These are phyloP conservation scores for Capronia coronata DNA, from an alignment of 2,329 filamentous ascomycete genomes.

Conservation along the genomic window DNA sequence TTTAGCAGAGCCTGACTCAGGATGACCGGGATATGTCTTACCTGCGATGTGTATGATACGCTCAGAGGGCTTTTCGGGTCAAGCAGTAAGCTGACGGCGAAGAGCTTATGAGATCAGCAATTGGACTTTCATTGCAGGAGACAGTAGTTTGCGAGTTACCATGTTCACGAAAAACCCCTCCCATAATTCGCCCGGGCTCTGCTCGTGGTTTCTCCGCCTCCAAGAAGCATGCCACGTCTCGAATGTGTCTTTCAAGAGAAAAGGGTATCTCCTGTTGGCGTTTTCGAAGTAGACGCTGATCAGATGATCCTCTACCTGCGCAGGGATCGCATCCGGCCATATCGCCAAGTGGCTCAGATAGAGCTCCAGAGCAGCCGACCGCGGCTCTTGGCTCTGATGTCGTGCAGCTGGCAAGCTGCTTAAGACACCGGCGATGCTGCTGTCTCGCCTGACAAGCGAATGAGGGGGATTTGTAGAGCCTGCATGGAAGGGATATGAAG, in stretches of 20 bases:
- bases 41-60: constrained; percentile 3
- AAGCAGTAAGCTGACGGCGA: constrained; percentile 1
- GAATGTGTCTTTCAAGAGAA: constrained; percentile 1
- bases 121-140: no score
- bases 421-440: not conserved
- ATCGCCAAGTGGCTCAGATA: constrained; percentile 5
- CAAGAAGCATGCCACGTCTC: constrained; percentile 1
- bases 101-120: no score
- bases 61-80: constrained; percentile 5
- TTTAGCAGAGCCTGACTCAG: not conserved
- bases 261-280: constrained; percentile 1
- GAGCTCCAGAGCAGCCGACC: not conserved
- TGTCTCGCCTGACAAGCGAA: not conserved
- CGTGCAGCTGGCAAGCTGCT: not conserved
- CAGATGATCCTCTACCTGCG: constrained; percentile 4
- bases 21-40: not conserved
- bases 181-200: not conserved
- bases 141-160: no score
- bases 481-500: not conserved
- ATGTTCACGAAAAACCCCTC: constrained; percentile 9
- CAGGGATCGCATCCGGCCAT: constrained; percentile 3
- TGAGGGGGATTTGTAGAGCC: not conserved
- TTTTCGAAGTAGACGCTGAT: constrained; percentile 5
- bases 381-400: not conserved
- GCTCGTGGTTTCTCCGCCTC: not conserved